Evolutionary conservation across 2,329 filamentous ascomycete species (phyloP).

Genomic region (Curvularia lunata): DNA sequence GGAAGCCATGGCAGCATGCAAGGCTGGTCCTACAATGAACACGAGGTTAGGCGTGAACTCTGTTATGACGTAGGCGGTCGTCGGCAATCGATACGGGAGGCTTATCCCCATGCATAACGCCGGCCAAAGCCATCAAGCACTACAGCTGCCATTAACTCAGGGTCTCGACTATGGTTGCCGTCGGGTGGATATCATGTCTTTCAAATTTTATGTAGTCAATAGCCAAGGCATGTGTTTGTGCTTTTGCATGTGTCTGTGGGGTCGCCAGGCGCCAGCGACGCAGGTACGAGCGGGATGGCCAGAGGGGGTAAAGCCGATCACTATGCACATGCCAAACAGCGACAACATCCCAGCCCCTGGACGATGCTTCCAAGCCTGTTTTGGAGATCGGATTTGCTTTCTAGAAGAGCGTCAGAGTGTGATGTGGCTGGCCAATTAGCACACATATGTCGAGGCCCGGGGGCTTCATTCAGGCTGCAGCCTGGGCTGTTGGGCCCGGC

Average conservation of each 20-base stretch:
- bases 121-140: constrained; percentile 96
- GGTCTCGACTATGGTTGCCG: background rate
- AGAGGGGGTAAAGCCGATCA: constrained; percentile 9
- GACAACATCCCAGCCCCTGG: background rate
- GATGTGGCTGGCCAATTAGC: background rate
- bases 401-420: background rate
- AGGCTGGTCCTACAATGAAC: constrained; percentile 45
- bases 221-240: background rate
- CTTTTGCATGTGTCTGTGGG: constrained; percentile 17
- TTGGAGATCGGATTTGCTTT: background rate
- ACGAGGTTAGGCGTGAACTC: constrained; percentile 4
- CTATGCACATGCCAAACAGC: constrained; percentile 9
- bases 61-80: constrained; percentile 13
- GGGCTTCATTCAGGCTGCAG: constrained; percentile 1
- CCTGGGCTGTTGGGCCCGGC: background rate
- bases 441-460: background rate
- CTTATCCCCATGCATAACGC: constrained; percentile 94
- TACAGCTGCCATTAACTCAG: constrained; percentile 72
- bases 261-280: constrained; percentile 13
- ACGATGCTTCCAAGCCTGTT: background rate
- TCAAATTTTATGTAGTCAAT: constrained; percentile 6
- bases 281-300: constrained; percentile 21
- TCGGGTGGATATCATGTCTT: background rate
- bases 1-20: background rate
- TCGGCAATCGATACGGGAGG: constrained; percentile 29